phyloP scores from a whole-genome alignment of 2,329 filamentous ascomycete genomes.

The Diplodia corticola region DNA sequence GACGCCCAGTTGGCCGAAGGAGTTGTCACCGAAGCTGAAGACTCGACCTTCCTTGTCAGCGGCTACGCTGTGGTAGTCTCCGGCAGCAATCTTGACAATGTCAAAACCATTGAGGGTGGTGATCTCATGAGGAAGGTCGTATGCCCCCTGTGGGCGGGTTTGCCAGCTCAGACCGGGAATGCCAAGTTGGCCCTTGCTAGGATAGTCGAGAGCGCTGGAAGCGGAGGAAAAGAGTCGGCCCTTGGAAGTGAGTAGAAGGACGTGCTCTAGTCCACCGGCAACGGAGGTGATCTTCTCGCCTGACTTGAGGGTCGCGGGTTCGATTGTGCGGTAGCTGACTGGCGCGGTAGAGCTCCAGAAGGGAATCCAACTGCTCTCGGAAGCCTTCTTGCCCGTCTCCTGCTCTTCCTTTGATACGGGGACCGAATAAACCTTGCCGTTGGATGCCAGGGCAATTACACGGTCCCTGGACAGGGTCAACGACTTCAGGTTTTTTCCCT shows the following conservation, averaged over 20 bases:
- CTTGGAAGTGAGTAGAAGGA: conserved; percentile 76
- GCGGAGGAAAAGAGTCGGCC: conserved; percentile 90
- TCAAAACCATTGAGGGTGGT: conserved; percentile 68
- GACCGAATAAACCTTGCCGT: conserved; percentile 80
- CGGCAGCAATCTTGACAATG: conserved; percentile 73
- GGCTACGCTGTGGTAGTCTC: conserved; percentile 82
- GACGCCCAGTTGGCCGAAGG: conserved; percentile 86
- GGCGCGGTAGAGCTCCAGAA: conserved; percentile 64
- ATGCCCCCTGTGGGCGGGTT: conserved; percentile 72
- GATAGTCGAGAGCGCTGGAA: conserved; percentile 74
- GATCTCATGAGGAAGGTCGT: conserved; percentile 81
- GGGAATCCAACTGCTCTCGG: conserved; percentile 70
- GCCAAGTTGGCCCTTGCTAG: conserved; percentile 81
- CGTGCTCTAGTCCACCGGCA: conserved; percentile 79
- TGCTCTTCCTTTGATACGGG: conserved; percentile 76
- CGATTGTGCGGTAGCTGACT: conserved; percentile 72
- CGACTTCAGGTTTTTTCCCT: conserved; percentile 76
- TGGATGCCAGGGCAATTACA: conserved; percentile 73
- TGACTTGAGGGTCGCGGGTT: conserved; percentile 63
- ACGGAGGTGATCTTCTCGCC: conserved; percentile 75
- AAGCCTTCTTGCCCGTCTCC: conserved; percentile 60
- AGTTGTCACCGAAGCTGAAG: conserved; percentile 90
- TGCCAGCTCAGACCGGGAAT: conserved; percentile 79
- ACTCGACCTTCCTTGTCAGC: conserved; percentile 74
- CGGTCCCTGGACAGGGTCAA: conserved; percentile 79